These are phyloP conservation scores for Calamus simplicifolius DNA, from an alignment of 176 grass and related monocot species.

Conservation along the genomic window DNA sequence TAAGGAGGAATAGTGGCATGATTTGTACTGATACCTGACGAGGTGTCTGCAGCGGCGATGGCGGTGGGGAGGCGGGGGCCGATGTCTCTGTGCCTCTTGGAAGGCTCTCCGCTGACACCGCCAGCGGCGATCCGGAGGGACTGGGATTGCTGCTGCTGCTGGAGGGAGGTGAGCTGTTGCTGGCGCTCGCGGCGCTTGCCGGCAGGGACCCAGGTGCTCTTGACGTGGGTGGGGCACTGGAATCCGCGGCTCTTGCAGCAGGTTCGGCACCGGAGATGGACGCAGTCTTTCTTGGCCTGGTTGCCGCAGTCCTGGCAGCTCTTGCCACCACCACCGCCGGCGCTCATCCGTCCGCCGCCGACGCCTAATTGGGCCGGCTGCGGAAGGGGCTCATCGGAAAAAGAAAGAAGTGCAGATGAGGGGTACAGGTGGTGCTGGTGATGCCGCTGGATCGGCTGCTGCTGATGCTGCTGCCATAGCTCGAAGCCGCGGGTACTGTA, in stretches of 20 bases:
- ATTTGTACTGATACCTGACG: slow-evolving; percentile 10
- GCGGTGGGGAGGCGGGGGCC: not conserved
- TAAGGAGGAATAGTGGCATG: not conserved
- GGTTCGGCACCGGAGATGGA: slow-evolving; percentile 35
- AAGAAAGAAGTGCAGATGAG: slow-evolving; percentile 39
- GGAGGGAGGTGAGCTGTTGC: slow-evolving; percentile 19
- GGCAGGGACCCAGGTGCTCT: slow-evolving; percentile 48
- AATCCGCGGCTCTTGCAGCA: slow-evolving; percentile 56
- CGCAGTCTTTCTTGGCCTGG: slow-evolving; percentile 52
- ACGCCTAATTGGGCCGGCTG: not conserved
- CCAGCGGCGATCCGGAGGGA: not conserved
- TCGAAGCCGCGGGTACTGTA: slow-evolving; percentile 49
- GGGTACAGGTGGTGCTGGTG: not conserved
- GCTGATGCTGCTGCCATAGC: slow-evolving; percentile 71
- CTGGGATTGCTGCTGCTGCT: not conserved
- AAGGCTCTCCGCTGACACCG: not conserved
- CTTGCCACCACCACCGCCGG: slow-evolving; percentile 13
- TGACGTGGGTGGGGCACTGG: slow-evolving; percentile 40
- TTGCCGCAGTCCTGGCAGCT: slow-evolving; percentile 57
- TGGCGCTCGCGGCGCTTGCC: slow-evolving; percentile 45
- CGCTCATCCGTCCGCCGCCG: not conserved
- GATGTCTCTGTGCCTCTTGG: slow-evolving; percentile 4
- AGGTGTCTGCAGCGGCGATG: not conserved
- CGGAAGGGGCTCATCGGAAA: slow-evolving; percentile 28
- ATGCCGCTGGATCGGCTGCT: slow-evolving; percentile 32